phyloP scores from a whole-genome alignment of 495 filamentous ascomycete species.

The Podospora pseudopauciseta region DNA sequence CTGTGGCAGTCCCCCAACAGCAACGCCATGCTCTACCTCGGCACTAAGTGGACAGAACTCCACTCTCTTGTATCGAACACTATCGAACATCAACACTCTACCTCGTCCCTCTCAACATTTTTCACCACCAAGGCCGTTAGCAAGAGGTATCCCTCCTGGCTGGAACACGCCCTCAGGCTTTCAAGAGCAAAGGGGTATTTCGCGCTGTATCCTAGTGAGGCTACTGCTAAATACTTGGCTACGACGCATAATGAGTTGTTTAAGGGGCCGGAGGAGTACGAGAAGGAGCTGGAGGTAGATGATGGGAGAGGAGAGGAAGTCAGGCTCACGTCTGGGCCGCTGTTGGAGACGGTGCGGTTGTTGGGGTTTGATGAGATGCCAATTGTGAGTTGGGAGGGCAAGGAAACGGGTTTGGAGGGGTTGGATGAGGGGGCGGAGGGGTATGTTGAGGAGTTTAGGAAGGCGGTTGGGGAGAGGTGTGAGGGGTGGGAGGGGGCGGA shows the following conservation, averaged over 20 bases:
- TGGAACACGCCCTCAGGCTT: conserved; percentile 71
- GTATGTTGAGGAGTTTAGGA: conserved; percentile 42
- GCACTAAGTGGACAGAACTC: conserved; percentile 77
- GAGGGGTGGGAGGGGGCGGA: conserved; percentile 25
- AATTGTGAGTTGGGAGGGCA: conserved; percentile 43
- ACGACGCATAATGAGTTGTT: conserved; percentile 72
- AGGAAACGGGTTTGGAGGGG: conserved; percentile 22
- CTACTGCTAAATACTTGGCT: conserved; percentile 49
- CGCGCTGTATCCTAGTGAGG: conserved; percentile 65
- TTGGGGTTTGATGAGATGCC: conserved; percentile 38
- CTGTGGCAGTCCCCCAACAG: conserved; percentile 79
- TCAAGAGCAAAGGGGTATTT: conserved; percentile 68
- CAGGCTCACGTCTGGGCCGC: conserved; percentile 26
- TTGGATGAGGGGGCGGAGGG: conserved; percentile 37
- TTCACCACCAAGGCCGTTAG: conserved; percentile 50
- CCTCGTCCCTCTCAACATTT: conserved; percentile 26
- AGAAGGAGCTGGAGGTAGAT: conserved; percentile 26
- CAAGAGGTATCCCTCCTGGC: conserved; percentile 67
- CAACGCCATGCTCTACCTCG: conserved; percentile 75
- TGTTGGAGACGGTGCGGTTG: conserved; percentile 39
- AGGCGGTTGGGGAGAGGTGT: conserved; percentile 40
- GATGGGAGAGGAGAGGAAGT: conserved; percentile 19
- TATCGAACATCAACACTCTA: conserved; percentile 42
- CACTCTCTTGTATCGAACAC: conserved; percentile 66
- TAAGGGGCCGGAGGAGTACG: conserved; percentile 66